phyloP scores from a whole-genome alignment of 179 eudicot genomes.

The Beta macrorhiza region DNA sequence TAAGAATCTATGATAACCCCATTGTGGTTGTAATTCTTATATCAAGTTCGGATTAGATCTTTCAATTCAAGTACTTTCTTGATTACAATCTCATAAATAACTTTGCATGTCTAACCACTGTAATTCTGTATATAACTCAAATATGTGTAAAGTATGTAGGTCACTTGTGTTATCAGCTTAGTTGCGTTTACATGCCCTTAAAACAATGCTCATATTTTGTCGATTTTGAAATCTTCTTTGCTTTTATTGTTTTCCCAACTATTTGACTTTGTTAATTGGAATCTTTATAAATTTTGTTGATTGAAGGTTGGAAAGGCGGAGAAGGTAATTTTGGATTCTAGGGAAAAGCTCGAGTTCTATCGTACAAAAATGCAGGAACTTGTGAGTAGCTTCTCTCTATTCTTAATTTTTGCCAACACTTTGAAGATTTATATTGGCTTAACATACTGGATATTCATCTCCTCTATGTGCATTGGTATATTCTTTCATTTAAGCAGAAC shows the following conservation, averaged over 20 bases:
- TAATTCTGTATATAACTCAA: not conserved
- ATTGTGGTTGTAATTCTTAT: not conserved
- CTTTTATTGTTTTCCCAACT: not conserved
- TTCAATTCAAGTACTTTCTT: not conserved
- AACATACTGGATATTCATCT: not conserved
- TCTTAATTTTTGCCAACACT: not conserved
- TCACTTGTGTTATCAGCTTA: not conserved
- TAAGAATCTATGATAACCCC: no score
- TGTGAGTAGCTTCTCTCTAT: conserved; percentile 50
- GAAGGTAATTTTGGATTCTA: conserved; percentile 75
- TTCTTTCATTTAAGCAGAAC: not conserved
- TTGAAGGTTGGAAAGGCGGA: conserved; percentile 76
- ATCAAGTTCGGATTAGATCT: not conserved
- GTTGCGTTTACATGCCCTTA: not conserved
- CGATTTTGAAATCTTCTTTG: not conserved
- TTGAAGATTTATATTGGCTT: conserved; percentile 10
- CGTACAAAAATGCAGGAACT: conserved; percentile 97
- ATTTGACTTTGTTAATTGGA: not conserved
- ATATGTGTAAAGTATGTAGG: not conserved
- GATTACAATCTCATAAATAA: not conserved
- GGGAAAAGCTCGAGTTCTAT: conserved; percentile 79
- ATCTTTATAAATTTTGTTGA: conserved; percentile 9
- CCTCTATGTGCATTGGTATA: not conserved
- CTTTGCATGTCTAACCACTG: not conserved
- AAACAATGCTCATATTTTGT: not conserved